Percentiles rank a stretch among this genome's conserved stretches.
phyloP scores from a whole-genome alignment of 1,284 basidiomycete species.

The Apiotrichum akiyoshidainum region DNA sequence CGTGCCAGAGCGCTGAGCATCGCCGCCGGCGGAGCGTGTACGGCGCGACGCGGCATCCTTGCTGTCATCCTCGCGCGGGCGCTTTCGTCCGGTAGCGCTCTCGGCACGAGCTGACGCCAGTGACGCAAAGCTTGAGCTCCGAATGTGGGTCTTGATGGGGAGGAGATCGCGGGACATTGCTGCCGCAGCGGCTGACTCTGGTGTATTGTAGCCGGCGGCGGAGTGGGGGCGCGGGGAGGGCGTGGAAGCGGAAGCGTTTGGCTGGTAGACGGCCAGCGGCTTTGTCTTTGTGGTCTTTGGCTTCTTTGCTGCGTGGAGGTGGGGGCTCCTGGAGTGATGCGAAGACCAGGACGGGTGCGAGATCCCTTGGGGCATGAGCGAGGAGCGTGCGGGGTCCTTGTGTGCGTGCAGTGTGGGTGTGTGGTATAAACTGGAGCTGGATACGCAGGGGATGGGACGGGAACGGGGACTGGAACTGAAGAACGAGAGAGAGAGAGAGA shows the following conservation, averaged over 20 bases:
- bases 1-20: conserved; percentile 18
- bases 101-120: conserved; percentile 27
- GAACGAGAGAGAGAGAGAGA: neutral
- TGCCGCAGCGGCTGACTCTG: neutral
- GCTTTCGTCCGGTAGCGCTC: conserved; percentile 42
- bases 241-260: conserved; percentile 9
- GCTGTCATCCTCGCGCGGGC: conserved; percentile 34
- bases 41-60: conserved; percentile 28
- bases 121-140: neutral
- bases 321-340: conserved; percentile 23
- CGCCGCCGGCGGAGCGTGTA: conserved; percentile 39
- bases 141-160: neutral
- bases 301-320: conserved; percentile 2
- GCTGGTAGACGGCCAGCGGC: neutral
- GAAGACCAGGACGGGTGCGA: neutral
- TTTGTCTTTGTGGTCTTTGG: conserved; percentile 5
- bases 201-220: neutral
- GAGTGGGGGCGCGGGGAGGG: neutral
- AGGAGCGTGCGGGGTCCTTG: neutral
- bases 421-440: neutral
- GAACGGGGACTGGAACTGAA: neutral
- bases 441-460: neutral
- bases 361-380: conserved; percentile 21
- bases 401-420: neutral
- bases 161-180: conserved; percentile 14